phyloP scores from a whole-genome alignment of 176 grass and related monocot species.

The Pontederia paniculata region DNA sequence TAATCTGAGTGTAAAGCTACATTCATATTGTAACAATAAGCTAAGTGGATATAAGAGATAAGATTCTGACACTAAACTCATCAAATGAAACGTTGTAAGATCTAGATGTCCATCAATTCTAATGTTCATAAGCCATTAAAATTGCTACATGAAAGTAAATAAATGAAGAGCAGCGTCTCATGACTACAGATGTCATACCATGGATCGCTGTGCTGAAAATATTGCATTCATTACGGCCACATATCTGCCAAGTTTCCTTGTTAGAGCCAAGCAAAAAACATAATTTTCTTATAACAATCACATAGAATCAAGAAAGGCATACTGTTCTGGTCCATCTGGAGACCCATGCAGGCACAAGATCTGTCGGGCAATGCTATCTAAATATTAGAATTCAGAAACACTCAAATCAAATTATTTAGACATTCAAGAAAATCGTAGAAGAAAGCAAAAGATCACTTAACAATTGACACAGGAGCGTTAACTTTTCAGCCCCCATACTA shows the following conservation, averaged over 20 bases:
- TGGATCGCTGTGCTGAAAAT: constrained; percentile 87
- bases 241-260: constrained; percentile 56
- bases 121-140: too few species aligned
- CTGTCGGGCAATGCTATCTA: constrained; percentile 36
- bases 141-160: too few species aligned
- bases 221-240: constrained; percentile 98
- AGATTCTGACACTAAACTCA: too few species aligned
- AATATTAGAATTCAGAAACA: constrained; percentile 13
- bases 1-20: too few species aligned
- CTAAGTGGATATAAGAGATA: too few species aligned
- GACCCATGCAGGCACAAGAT: constrained; percentile 94
- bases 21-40: too few species aligned
- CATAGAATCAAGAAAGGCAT: constrained; percentile 13
- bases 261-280: constrained; percentile 2
- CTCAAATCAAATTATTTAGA: constrained; percentile 4
- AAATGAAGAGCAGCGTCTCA: not conserved
- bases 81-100: too few species aligned
- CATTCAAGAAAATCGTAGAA: constrained; percentile 10
- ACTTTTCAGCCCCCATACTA: too few species aligned
- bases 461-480: too few species aligned
- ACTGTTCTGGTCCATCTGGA: constrained; percentile 98
- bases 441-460: too few species aligned
- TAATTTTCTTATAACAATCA: not conserved
- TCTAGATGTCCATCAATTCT: too few species aligned
- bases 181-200: constrained; percentile 33